Percentiles rank a stretch among this genome's conserved stretches.
These are phyloP conservation scores for Fraxinus latifolia DNA, from an alignment of 305 asterid genomes.

Conservation along the genomic window DNA sequence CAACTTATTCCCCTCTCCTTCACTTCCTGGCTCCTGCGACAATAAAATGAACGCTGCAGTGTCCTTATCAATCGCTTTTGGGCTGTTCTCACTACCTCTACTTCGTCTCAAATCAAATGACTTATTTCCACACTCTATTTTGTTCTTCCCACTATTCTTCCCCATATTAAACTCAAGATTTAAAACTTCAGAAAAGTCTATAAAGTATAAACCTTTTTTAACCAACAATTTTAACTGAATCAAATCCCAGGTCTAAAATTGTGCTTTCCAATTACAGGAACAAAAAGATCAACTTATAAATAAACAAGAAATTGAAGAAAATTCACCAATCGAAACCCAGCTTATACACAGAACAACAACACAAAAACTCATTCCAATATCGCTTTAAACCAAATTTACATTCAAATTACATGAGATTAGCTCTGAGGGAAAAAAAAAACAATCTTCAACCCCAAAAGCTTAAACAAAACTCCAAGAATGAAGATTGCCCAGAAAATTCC, in stretches of 20 bases:
- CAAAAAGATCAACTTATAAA: not conserved
- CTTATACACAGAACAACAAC: constrained; percentile 20
- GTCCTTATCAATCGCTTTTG: constrained; percentile 60
- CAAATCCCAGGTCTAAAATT: constrained; percentile 15
- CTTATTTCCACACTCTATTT: constrained; percentile 41
- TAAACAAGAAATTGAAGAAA: not conserved
- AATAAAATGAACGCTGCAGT: constrained; percentile 58
- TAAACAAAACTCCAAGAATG: constrained; percentile 20
- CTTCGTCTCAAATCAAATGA: constrained; percentile 38
- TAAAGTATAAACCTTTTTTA: constrained; percentile 19
- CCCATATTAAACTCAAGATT: constrained; percentile 53
- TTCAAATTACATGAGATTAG: not conserved
- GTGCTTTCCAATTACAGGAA: constrained; percentile 7
- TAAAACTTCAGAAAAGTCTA: constrained; percentile 21
- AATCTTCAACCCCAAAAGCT: constrained; percentile 12
- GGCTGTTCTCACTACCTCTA: constrained; percentile 36
- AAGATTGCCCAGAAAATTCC: not conserved
- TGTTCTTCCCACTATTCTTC: constrained; percentile 51
- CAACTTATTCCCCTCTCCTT: constrained; percentile 71
- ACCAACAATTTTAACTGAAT: constrained; percentile 24
- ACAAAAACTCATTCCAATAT: constrained; percentile 12
- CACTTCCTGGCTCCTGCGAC: constrained; percentile 65
- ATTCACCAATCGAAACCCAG: constrained; percentile 22
- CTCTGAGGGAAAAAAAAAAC: not conserved
- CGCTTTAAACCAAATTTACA: constrained; percentile 6